These are phyloP conservation scores for Miscanthus lutarioriparius DNA, from an alignment of 176 grass and related monocot species.

Conservation along the genomic window DNA sequence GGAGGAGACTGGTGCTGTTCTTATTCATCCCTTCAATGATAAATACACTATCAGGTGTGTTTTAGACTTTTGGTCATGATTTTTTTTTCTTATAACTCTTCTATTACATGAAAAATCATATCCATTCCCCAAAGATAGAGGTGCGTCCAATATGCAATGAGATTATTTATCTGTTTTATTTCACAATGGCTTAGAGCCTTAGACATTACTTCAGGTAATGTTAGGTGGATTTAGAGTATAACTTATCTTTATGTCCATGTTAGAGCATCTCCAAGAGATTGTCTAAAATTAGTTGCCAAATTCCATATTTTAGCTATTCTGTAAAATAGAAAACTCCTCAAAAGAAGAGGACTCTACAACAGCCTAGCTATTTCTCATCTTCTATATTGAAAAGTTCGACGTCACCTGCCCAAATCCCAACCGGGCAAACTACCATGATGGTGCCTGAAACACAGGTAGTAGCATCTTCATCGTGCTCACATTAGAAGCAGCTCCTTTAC, in stretches of 20 bases:
- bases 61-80: not conserved
- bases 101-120: not conserved
- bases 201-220: not conserved
- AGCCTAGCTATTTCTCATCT: too few species aligned
- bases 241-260: not conserved
- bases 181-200: not conserved
- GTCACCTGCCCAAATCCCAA: too few species aligned
- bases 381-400: too few species aligned
- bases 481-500: too few species aligned
- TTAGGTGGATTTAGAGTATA: not conserved
- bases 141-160: not conserved
- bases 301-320: too few species aligned
- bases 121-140: not conserved
- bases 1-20: conserved; percentile 79
- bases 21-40: conserved; percentile 94
- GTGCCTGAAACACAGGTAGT: too few species aligned
- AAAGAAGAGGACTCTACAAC: too few species aligned
- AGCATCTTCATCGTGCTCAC: too few species aligned
- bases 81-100: conserved; percentile 20
- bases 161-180: conserved; percentile 1
- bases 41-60: conserved; percentile 76
- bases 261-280: too few species aligned
- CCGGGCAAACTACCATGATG: too few species aligned
- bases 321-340: too few species aligned
- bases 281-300: too few species aligned